These are phyloP conservation scores for Cyberlindnera saturnus DNA, from an alignment of 805 yeast genomes.

Conservation along the genomic window DNA sequence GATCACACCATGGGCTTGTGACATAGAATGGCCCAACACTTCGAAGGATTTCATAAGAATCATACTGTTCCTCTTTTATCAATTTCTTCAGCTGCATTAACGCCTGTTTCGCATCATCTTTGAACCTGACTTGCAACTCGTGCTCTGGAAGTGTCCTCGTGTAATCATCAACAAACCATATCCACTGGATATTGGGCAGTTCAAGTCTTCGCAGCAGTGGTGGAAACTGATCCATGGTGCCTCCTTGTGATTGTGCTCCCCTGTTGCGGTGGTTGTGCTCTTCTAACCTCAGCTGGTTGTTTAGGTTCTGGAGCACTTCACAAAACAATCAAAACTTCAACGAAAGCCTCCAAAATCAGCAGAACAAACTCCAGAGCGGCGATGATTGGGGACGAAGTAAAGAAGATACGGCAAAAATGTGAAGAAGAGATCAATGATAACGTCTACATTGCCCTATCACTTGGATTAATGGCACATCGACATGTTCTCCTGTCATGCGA, in stretches of 20 bases:
- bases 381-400: not conserved
- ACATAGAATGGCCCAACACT: conserved; percentile 5
- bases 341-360: no score
- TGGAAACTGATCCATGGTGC: no score
- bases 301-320: no score
- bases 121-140: conserved; percentile 8
- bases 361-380: not conserved
- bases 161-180: conserved; percentile 18
- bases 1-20: conserved; percentile 19
- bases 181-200: conserved; percentile 10
- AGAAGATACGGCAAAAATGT: not conserved
- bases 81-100: not conserved
- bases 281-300: no score
- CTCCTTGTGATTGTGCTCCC: no score
- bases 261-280: no score
- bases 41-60: not conserved
- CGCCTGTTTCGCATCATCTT: not conserved
- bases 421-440: conserved; percentile 6
- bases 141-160: conserved; percentile 7
- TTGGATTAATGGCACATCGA: conserved; percentile 20
- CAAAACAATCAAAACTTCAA: no score
- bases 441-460: conserved; percentile 11
- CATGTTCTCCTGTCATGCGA: conserved; percentile 23
- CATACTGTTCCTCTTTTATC: not conserved
- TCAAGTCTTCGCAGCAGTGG: not conserved